These are phyloP conservation scores for Penicillium verhagenii DNA, from an alignment of 495 filamentous ascomycete genomes.

Conservation along the genomic window DNA sequence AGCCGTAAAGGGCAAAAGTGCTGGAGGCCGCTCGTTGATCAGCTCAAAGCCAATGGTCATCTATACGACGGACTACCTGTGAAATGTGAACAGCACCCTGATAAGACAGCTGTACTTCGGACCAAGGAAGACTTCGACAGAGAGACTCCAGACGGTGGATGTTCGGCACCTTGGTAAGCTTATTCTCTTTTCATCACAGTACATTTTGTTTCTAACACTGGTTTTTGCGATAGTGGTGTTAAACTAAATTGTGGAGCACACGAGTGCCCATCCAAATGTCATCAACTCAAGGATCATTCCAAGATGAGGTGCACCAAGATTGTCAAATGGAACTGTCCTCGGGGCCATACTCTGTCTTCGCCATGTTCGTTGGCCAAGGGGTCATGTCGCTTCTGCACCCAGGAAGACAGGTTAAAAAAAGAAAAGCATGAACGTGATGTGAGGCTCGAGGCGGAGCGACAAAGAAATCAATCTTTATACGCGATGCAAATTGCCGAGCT, in stretches of 20 bases:
- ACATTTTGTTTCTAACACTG: too few relatives aligned
- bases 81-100: slow-evolving; percentile 64
- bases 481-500: slow-evolving; percentile 49
- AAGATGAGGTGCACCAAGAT: slow-evolving; percentile 55
- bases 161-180: slow-evolving; percentile 61
- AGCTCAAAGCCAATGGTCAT: slow-evolving; percentile 51
- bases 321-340: slow-evolving; percentile 47
- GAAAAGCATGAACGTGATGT: slow-evolving; percentile 48
- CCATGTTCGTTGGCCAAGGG: slow-evolving; percentile 33
- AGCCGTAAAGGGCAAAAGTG: slow-evolving; percentile 57
- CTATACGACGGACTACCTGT: slow-evolving; percentile 72
- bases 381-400: slow-evolving; percentile 36
- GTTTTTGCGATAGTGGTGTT: slow-evolving; percentile 52
- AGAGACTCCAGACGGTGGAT: slow-evolving; percentile 73
- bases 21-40: slow-evolving; percentile 60
- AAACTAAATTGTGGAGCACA: slow-evolving; percentile 62
- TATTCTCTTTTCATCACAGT: too few relatives aligned
- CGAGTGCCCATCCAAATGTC: slow-evolving; percentile 60
- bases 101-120: slow-evolving; percentile 44
- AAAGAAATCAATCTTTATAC: slow-evolving; percentile 52
- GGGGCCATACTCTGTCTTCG: slow-evolving; percentile 47
- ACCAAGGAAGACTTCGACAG: slow-evolving; percentile 56
- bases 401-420: slow-evolving; percentile 43
- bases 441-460: slow-evolving; percentile 51
- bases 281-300: slow-evolving; percentile 65